phyloP scores from a whole-genome alignment of 768 basidiomycete genomes.

The Fomitopsis pulvina region DNA sequence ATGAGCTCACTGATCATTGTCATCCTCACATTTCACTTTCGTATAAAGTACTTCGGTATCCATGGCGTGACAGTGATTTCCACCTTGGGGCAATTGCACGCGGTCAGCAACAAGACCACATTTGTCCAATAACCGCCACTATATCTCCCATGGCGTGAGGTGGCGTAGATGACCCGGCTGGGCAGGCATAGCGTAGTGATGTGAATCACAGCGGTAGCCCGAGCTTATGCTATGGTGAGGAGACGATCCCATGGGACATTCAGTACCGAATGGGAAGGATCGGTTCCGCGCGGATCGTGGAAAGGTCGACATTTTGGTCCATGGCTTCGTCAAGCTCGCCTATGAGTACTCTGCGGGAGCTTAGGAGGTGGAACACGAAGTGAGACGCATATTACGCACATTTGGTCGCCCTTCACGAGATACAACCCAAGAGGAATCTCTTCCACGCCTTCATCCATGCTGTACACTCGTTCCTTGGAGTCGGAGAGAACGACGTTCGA shows the following conservation, averaged over 20 bases:
- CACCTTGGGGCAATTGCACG: too few relatives aligned
- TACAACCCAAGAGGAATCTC: slow-evolving; percentile 93
- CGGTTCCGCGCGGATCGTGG: slow-evolving; percentile 82
- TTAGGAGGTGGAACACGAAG: neutral
- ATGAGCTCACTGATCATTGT: neutral
- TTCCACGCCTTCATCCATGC: slow-evolving; percentile 86
- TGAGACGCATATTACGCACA: slow-evolving; percentile 59
- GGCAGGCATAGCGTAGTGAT: neutral
- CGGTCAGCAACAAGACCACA: neutral
- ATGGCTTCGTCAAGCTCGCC: slow-evolving; percentile 82
- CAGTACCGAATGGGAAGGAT: slow-evolving; percentile 77
- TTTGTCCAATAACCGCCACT: neutral
- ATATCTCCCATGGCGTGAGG: neutral
- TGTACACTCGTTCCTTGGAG: slow-evolving; percentile 90
- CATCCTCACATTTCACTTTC: too few relatives aligned
- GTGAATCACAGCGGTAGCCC: neutral
- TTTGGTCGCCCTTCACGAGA: slow-evolving; percentile 97
- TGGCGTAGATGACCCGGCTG: neutral
- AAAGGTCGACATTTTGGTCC: slow-evolving; percentile 69
- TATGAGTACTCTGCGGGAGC: slow-evolving; percentile 59
- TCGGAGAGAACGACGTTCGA: slow-evolving; percentile 95
- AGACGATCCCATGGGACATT: slow-evolving; percentile 1
- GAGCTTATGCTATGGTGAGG: neutral
- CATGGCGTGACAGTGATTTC: too few relatives aligned
- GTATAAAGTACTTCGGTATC: too few relatives aligned